Conservation (phyloP, 305 asterid species). For the Salvia sclarea region DNA sequence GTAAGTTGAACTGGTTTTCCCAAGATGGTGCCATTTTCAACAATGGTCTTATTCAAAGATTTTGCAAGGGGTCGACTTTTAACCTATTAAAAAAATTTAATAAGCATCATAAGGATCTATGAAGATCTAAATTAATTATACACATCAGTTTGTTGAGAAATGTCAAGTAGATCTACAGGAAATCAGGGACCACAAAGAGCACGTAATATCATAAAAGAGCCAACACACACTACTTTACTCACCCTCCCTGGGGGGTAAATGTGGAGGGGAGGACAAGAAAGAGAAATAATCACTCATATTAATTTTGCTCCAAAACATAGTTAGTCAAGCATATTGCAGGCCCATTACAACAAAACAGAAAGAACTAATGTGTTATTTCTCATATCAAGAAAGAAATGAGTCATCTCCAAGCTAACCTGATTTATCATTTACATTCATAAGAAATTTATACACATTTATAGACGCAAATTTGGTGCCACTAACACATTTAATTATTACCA, state of each 20-base stretch:
- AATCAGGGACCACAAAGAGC: background rate
- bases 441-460: conserved; percentile 13
- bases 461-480: conserved; percentile 45
- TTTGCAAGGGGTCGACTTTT: conserved; percentile 65
- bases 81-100: conserved; percentile 44
- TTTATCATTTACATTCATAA: conserved; percentile 15
- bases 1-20: conserved; percentile 54
- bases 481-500: conserved; percentile 40
- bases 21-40: conserved; percentile 49
- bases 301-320: background rate
- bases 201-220: background rate
- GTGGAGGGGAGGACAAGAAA: background rate
- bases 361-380: background rate
- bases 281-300: background rate
- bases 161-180: conserved; percentile 11
- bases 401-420: background rate
- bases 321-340: background rate
- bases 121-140: background rate
- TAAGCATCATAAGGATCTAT: background rate
- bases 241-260: background rate
- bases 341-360: background rate
- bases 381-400: background rate
- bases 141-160: conserved; percentile 3
- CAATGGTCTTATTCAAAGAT: conserved; percentile 59
- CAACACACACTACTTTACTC: background rate